Evolutionary conservation across 2,329 filamentous ascomycete genomes (phyloP).

Genomic region (Pyrenochaeta sp.): DNA sequence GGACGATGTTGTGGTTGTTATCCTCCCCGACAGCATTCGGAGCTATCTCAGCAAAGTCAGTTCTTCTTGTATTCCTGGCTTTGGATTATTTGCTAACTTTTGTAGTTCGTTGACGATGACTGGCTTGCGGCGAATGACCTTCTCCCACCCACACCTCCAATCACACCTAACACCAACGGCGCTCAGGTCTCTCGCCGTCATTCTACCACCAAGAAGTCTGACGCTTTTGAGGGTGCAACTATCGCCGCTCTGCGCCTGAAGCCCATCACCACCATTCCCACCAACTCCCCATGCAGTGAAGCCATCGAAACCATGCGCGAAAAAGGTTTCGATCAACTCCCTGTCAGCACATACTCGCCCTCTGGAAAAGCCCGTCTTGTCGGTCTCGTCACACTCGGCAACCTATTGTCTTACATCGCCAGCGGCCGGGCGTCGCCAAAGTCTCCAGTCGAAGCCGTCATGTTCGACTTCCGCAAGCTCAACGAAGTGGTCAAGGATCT

Average conservation of each 20-base stretch:
- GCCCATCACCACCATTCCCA: constrained; percentile 85
- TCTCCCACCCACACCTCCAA: constrained; percentile 67
- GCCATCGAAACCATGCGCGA: constrained; percentile 99
- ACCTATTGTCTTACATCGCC: constrained; percentile 89
- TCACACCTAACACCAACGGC: constrained; percentile 30
- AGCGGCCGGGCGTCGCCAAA: constrained; percentile 78
- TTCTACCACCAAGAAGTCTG: constrained; percentile 55
- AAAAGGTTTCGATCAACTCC: constrained; percentile 96
- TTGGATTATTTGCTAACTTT: constrained; percentile 19
- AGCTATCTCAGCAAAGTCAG: constrained; percentile 89
- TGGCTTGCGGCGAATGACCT: constrained; percentile 98
- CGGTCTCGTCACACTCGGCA: constrained; percentile 92
- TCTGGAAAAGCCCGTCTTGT: constrained; percentile 76
- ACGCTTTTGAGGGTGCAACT: constrained; percentile 80
- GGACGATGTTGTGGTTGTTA: constrained; percentile 86
- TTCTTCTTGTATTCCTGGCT: background rate
- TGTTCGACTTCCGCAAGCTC: constrained; percentile 93
- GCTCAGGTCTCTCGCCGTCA: constrained; percentile 43
- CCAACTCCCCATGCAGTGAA: constrained; percentile 76
- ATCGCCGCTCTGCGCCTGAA: constrained; percentile 86
- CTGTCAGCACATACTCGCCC: constrained; percentile 70
- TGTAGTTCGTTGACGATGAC: constrained; percentile 90
- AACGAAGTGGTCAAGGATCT: constrained; percentile 88
- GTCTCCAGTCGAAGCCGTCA: constrained; percentile 82
- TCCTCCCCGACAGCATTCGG: constrained; percentile 94